Evolutionary conservation across 2,329 filamentous ascomycete species (phyloP), one percentile per base, ranked within the genome.

Genomic region (Calonectria multiphialidica): DNA sequence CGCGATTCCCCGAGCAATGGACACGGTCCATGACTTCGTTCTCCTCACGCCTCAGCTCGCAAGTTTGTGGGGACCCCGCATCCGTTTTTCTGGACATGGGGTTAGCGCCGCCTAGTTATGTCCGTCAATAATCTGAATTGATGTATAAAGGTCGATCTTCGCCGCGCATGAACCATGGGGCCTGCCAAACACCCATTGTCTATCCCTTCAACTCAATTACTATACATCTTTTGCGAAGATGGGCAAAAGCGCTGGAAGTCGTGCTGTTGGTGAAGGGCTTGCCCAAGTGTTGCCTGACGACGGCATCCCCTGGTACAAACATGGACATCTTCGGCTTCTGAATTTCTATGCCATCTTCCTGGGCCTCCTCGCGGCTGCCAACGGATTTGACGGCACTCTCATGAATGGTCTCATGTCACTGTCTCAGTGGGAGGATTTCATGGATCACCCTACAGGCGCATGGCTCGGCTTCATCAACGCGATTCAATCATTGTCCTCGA

Each of bases 401-500:
- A 68, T 70, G 45, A 68, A 70, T 28, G 66, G 65, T 2, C 23
- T 76, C 1, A 33, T 71, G 25, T 57, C 73, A 7, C 16, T 76
- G 47, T 66, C 67, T 3, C 70, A 73, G 23, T 75, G 73, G 73
- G 13, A 55, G n/a, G n/a, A 45, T 0, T 75, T 74, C 23, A 75
- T 75, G 73, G 63, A 67, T 18, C 42, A 72, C 21, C 74, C 74
- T 0, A 63, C 44, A 0, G 74, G 74, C 21, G 71, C 73, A 5
- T 74, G 73, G 68, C 64, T 76, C 1, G 74, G 73, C 5, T 75
- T 73, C 49, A 75, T 75, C 67, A 73, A 73, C 30, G 73, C 74
- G 2, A 66, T 76, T 21, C 65, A 76, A 5, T 57, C 70, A 2
- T 66, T 76, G 12, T 69, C 66, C 9, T 59, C 49, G 2, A 66